Percentiles rank a stretch among this genome's conserved stretches.
Evolutionary conservation across 2,329 filamentous ascomycete genomes (phyloP).

Genomic region (Diaporthe capsici): DNA sequence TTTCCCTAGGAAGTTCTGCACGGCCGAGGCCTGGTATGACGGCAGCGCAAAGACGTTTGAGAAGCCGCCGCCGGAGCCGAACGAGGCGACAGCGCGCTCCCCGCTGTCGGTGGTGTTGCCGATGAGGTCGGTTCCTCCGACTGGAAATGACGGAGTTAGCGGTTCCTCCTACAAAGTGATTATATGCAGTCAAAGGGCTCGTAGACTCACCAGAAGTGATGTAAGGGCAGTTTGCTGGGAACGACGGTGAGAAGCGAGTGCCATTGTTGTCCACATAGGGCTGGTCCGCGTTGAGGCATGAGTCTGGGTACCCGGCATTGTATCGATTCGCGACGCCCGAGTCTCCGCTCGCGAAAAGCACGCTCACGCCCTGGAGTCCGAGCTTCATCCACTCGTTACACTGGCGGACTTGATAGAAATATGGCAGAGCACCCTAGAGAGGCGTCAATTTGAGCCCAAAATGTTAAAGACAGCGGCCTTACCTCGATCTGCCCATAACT

Average conservation of each 20-base stretch:
- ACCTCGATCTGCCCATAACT: conserved; percentile 68
- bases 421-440: conserved; percentile 59
- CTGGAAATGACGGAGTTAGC: conserved; percentile 23
- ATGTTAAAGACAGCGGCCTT: fast-evolving
- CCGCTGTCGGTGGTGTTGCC: conserved; percentile 36
- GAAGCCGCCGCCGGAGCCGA: conserved; percentile 60
- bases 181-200: conserved; percentile 34
- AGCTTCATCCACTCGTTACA: conserved; percentile 68
- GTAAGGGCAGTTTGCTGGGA: conserved; percentile 37
- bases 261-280: conserved; percentile 37
- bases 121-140: conserved; percentile 34
- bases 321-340: conserved; percentile 53
- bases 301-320: conserved; percentile 36
- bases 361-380: conserved; percentile 62
- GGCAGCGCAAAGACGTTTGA: conserved; percentile 61
- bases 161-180: not conserved
- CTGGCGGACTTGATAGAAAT: conserved; percentile 66
- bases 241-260: conserved; percentile 38
- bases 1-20: conserved; percentile 56
- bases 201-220: conserved; percentile 44
- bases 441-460: too few species aligned
- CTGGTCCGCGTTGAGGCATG: conserved; percentile 31
- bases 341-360: conserved; percentile 64
- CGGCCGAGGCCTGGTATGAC: conserved; percentile 57
- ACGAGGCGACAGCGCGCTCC: conserved; percentile 45